Evolutionary conservation across 257 asterid species (phyloP), one percentile per base, ranked within the genome.

Genomic region (Solanum boliviense): DNA sequence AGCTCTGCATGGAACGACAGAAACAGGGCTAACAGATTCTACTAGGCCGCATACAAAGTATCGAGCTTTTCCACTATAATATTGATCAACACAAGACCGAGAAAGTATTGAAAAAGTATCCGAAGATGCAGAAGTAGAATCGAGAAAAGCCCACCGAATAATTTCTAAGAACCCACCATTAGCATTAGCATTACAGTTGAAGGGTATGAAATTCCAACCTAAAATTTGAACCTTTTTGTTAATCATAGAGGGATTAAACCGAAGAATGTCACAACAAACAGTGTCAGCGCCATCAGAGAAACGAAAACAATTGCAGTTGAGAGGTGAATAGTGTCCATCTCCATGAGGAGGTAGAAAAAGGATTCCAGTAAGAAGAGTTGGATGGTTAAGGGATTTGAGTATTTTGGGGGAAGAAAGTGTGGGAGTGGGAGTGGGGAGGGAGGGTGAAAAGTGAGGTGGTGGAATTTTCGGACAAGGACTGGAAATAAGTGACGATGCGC

Each of bases 141-240:
- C 92, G 25, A 86, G 62, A 86, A 90, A 88, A 16, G 73, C 95
- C 98, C 98, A 97, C 31, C 89, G n/a, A 86, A 97, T 91, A 35
- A 97, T 95, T 92, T 97, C 98, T 91, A 97, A 76, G 65, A 92
- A 94, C 7, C 98, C 99, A 56, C 92, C 86, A 83, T 65, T 65
- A 65, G 15, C 71, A n/a, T 76, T 48, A 48, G 16, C 72, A 65
- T 82, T 89, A 83, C 87, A 76, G 32, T 90, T 87, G 3, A 89
- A 58, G 79, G 99, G 98, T 87, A 95, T 88, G 87, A 95, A 97
- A 89, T 95, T 97, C 98, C 98, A 97, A 70, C 98, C 90, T 12
- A 89, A 85, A 87, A 94, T 56, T 46, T 85, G 92, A 56, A 95
- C 91, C 79, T 86, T 91, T 48, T 68, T 84, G 62, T 91, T 97